phyloP scores from a whole-genome alignment of 176 grass and related monocot species.

The Cenchrus fungigraminus region DNA sequence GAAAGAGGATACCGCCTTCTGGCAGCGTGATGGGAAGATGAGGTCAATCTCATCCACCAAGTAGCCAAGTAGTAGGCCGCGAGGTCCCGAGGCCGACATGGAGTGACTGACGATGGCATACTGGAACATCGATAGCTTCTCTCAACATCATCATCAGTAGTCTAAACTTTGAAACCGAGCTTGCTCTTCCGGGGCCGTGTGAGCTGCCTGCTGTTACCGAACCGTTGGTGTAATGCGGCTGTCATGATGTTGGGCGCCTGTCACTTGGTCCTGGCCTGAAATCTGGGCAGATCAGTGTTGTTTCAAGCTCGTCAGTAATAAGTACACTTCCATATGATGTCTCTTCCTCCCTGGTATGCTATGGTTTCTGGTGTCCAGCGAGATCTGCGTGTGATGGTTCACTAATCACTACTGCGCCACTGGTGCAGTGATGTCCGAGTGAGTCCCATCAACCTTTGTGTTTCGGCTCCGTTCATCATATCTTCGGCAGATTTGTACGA shows the following conservation, averaged over 20 bases:
- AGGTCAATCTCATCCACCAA: conserved; percentile 45
- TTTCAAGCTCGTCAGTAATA: conserved; percentile 6
- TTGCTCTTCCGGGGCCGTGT: background rate
- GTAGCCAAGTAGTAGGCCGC: conserved; percentile 39
- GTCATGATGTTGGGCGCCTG: conserved; percentile 18
- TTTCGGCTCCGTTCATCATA: too few relatives aligned
- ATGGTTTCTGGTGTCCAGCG: background rate
- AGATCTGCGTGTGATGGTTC: background rate
- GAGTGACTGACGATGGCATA: background rate
- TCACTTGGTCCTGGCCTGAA: background rate
- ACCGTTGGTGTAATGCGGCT: background rate
- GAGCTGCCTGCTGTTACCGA: background rate
- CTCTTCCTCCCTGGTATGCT: background rate
- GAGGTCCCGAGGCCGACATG: background rate
- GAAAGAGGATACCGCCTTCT: conserved; percentile 88
- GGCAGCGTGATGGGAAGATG: conserved; percentile 73
- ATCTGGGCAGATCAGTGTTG: background rate
- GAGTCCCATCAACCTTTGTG: background rate
- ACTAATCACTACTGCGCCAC: too few relatives aligned
- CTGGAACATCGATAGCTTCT: background rate
- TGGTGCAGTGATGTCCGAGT: background rate
- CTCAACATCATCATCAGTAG: background rate
- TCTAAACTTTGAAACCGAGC: background rate
- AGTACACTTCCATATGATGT: background rate
- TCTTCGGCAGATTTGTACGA: too few relatives aligned